These are phyloP conservation scores for Gaertneriomyces sp. DNA, from an alignment of 192 early-diverging fungal species.

Conservation along the genomic window DNA sequence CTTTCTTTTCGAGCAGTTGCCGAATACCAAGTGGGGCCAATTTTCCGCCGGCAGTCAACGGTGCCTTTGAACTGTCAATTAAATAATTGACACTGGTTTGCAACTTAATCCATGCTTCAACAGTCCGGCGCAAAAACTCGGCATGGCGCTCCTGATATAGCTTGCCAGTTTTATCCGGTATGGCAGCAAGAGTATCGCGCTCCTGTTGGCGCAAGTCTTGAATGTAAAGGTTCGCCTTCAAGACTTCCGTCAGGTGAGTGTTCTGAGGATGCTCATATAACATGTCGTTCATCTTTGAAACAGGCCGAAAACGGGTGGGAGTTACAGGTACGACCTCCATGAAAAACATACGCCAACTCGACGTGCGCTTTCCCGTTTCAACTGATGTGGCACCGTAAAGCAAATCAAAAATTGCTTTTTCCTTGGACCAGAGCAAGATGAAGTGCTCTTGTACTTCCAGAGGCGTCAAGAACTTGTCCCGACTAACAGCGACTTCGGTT, in stretches of 20 bases:
- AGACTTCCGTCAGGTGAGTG: conserved; percentile 75
- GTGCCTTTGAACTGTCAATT: conserved; percentile 89
- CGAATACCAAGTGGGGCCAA: conserved; percentile 83
- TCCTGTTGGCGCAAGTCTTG: conserved; percentile 41
- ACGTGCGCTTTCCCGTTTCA: conserved; percentile 32
- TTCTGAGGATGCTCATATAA: conserved; percentile 95
- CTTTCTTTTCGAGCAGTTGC: conserved; percentile 98
- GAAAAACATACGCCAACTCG: conserved; percentile 81
- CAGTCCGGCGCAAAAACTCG: conserved; percentile 40
- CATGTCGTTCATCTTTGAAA: conserved; percentile 84
- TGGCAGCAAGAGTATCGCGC: conserved; percentile 41
- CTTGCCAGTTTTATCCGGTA: conserved; percentile 30
- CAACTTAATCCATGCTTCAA: conserved; percentile 71
- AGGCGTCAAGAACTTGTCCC: conserved; percentile 60
- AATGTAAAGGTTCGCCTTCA: conserved; percentile 72
- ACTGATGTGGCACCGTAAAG: conserved; percentile 66
- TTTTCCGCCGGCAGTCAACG: conserved; percentile 59
- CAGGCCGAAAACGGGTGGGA: conserved; percentile 90
- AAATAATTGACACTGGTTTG: conserved; percentile 89
- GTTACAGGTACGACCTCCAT: conserved; percentile 85
- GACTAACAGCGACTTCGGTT: conserved; percentile 7
- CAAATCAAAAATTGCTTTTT: conserved; percentile 69
- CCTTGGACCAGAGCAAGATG: conserved; percentile 71
- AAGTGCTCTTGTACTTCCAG: conserved; percentile 77
- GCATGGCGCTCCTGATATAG: conserved; percentile 8